Conservation (phyloP, 1,284 basidiomycete species). For the Prillingera fragicola region DNA sequence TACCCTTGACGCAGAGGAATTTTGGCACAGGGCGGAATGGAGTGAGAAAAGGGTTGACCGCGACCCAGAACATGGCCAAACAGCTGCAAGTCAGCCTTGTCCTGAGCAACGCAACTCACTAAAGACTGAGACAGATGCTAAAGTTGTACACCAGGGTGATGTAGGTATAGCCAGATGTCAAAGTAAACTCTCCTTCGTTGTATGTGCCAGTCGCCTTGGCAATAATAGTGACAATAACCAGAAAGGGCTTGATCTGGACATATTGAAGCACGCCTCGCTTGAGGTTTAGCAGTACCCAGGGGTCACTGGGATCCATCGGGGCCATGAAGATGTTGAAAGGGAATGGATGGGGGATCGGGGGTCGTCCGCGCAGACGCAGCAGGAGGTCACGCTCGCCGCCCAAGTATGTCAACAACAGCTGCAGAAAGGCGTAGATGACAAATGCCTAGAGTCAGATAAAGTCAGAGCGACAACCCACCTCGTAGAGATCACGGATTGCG, state of each 20-base stretch:
- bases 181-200: conserved; percentile 79
- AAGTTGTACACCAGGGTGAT: conserved; percentile 69
- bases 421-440: conserved; percentile 91
- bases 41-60: conserved; percentile 75
- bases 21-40: conserved; percentile 78
- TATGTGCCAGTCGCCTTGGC: conserved; percentile 83
- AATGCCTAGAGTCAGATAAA: conserved; percentile 61
- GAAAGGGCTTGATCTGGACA: conserved; percentile 88
- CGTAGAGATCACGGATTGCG: conserved; percentile 89
- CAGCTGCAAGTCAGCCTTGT: conserved; percentile 65
- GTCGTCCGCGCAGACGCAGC: conserved; percentile 82
- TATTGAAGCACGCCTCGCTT: conserved; percentile 96
- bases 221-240: conserved; percentile 77
- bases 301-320: conserved; percentile 80
- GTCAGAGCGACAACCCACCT: conserved; percentile 60
- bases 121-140: conserved; percentile 50
- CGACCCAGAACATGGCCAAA: conserved; percentile 91
- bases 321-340: conserved; percentile 69
- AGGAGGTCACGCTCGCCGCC: conserved; percentile 90
- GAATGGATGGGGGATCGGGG: conserved; percentile 78
- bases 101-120: conserved; percentile 25
- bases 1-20: conserved; percentile 96
- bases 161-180: conserved; percentile 85
- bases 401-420: conserved; percentile 74
- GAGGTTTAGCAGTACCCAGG: conserved; percentile 86